phyloP scores from a whole-genome alignment of 2,329 filamentous ascomycete genomes.

The Dendrostoma leiphaemia region DNA sequence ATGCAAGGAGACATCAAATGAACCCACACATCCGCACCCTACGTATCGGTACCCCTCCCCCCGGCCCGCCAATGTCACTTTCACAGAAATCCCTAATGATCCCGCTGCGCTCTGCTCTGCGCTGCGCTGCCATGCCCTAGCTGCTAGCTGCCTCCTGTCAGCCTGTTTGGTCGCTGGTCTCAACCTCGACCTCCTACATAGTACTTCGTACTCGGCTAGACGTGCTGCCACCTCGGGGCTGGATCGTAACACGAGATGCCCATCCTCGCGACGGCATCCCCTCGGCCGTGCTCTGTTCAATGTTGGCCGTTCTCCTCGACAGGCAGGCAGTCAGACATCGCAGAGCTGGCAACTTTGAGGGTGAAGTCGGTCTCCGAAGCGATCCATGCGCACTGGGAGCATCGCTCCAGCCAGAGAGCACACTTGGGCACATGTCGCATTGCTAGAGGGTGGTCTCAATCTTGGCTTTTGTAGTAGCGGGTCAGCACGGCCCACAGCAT shows the following conservation, averaged over 20 bases:
- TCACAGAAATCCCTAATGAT: no score
- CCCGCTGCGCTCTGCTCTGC: no score
- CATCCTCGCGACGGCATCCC: not conserved
- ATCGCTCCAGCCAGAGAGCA: not conserved
- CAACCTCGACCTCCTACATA: not conserved
- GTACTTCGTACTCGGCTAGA: not conserved
- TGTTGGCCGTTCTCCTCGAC: not conserved
- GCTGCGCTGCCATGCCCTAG: no score
- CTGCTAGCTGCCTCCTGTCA: no score
- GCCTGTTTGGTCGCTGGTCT: no score
- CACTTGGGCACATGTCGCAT: constrained; percentile 9
- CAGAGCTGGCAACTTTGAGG: not conserved
- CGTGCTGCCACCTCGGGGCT: not conserved
- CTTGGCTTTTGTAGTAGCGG: not conserved
- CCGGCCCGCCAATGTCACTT: not conserved
- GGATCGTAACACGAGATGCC: not conserved
- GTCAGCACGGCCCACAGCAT: not conserved
- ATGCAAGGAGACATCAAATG: not conserved
- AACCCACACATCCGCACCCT: not conserved
- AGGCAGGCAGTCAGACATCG: not conserved
- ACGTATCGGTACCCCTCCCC: not conserved
- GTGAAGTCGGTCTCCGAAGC: constrained; percentile 10
- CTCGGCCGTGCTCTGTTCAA: not conserved
- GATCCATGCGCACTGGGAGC: constrained; percentile 4
- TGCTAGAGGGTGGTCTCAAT: not conserved